phyloP scores from a whole-genome alignment of 2,329 filamentous ascomycete species.

The Xylariaceae sp. region DNA sequence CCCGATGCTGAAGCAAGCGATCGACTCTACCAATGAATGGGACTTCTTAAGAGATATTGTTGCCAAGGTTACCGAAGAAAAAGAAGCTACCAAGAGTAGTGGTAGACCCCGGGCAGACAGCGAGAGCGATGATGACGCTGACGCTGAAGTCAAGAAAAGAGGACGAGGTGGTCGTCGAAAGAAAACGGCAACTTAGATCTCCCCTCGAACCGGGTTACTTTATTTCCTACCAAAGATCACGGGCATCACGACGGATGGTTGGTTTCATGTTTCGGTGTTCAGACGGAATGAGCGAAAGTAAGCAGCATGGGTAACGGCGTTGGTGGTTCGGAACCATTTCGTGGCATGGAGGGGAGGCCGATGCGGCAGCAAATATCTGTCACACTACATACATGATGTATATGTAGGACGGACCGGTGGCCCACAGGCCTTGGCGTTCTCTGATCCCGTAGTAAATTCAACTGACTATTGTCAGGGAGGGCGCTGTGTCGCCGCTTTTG shows the following conservation, averaged over 20 bases:
- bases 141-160: conserved; percentile 42
- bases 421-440: conserved; percentile 8
- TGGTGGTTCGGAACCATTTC: conserved; percentile 20
- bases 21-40: conserved; percentile 83
- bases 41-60: conserved; percentile 93
- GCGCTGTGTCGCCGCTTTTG: neutral
- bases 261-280: conserved; percentile 28
- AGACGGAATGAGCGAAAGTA: conserved; percentile 17
- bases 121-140: conserved; percentile 47
- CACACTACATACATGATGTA: conserved; percentile 1
- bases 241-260: conserved; percentile 25
- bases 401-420: conserved; percentile 6
- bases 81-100: conserved; percentile 36
- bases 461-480: conserved; percentile 1
- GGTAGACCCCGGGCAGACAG: conserved; percentile 43
- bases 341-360: conserved; percentile 10
- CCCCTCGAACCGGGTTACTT: conserved; percentile 9
- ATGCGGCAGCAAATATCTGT: conserved; percentile 16
- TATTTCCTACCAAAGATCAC: conserved; percentile 19
- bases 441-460: conserved; percentile 1
- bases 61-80: conserved; percentile 62
- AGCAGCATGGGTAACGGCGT: conserved; percentile 26
- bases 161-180: conserved; percentile 45
- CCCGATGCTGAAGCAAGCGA: conserved; percentile 84
- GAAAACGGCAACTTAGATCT: conserved; percentile 37